These are phyloP conservation scores for Ilex paraguariensis DNA, from an alignment of 305 asterid species.

Conservation along the genomic window DNA sequence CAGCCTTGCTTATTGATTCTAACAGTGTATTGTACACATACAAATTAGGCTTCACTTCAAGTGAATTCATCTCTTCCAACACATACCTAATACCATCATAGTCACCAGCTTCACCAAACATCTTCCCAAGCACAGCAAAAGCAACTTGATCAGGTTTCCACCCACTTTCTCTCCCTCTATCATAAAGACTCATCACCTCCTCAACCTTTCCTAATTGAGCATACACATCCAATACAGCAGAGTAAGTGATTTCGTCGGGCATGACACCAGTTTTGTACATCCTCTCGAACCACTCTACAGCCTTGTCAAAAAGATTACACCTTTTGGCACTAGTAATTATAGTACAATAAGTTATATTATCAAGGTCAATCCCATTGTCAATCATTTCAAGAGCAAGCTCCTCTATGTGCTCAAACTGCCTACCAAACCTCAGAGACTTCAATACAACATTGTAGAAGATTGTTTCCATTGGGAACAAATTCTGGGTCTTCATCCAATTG, in stretches of 20 bases:
- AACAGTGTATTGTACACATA: conserved; percentile 82
- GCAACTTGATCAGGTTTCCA: conserved; percentile 91
- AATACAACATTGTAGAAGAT: conserved; percentile 83
- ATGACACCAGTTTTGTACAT: conserved; percentile 91
- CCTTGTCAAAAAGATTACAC: conserved; percentile 77
- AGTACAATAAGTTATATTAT: conserved; percentile 87
- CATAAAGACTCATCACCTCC: conserved; percentile 86
- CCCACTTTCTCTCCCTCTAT: conserved; percentile 87
- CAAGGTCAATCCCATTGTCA: conserved; percentile 58
- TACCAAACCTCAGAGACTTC: conserved; percentile 84
- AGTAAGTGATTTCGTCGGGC: conserved; percentile 98
- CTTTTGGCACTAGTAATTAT: conserved; percentile 86
- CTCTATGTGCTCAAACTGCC: conserved; percentile 76
- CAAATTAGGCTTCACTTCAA: conserved; percentile 73
- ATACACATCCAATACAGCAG: conserved; percentile 84
- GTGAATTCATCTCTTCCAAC: conserved; percentile 73
- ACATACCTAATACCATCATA: conserved; percentile 85
- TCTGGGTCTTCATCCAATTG: conserved; percentile 68
- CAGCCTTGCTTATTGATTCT: conserved; percentile 87
- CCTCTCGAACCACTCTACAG: conserved; percentile 94
- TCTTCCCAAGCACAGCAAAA: conserved; percentile 67
- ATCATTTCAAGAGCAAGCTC: conserved; percentile 79
- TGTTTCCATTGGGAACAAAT: conserved; percentile 68
- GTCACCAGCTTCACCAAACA: conserved; percentile 95
- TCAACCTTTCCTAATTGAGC: conserved; percentile 77